These are phyloP conservation scores for Actinomucor elegans DNA, from an alignment of 371 early-diverging fungal genomes.

Conservation along the genomic window DNA sequence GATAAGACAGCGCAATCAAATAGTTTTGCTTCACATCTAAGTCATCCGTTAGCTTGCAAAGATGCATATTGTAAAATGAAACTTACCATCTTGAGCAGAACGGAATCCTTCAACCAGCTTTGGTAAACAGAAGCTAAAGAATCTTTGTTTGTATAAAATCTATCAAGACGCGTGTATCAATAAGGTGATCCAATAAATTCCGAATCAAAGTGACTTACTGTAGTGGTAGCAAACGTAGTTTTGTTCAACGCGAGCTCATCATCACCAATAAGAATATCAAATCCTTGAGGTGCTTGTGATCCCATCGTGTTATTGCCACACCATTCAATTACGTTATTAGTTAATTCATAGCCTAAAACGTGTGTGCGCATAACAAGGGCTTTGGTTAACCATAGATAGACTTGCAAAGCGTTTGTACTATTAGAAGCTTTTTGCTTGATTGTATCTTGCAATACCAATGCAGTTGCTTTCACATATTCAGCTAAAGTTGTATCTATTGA, in stretches of 20 bases:
- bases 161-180: conserved; percentile 32
- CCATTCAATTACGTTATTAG: conserved; percentile 58
- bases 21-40: conserved; percentile 66
- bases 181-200: too few species aligned
- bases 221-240: conserved; percentile 65
- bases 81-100: conserved; percentile 4
- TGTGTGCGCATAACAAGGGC: conserved; percentile 61
- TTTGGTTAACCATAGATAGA: conserved; percentile 59
- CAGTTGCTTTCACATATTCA: conserved; percentile 31
- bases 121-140: conserved; percentile 77
- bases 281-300: conserved; percentile 61
- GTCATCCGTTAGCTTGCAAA: too few species aligned
- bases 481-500: conserved; percentile 34
- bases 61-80: neutral
- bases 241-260: conserved; percentile 70
- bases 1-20: conserved; percentile 79
- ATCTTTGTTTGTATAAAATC: conserved; percentile 81
- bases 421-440: conserved; percentile 17
- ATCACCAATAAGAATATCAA: conserved; percentile 69
- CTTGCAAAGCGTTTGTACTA: conserved; percentile 23
- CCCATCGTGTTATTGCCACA: conserved; percentile 48
- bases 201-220: conserved; percentile 39
- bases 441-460: conserved; percentile 20
- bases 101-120: conserved; percentile 67
- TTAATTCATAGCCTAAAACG: conserved; percentile 54